Evolutionary conservation across 2,329 filamentous ascomycete species (phyloP), one percentile per base, ranked within the genome.

Genomic region (Ramichloridium luteum): DNA sequence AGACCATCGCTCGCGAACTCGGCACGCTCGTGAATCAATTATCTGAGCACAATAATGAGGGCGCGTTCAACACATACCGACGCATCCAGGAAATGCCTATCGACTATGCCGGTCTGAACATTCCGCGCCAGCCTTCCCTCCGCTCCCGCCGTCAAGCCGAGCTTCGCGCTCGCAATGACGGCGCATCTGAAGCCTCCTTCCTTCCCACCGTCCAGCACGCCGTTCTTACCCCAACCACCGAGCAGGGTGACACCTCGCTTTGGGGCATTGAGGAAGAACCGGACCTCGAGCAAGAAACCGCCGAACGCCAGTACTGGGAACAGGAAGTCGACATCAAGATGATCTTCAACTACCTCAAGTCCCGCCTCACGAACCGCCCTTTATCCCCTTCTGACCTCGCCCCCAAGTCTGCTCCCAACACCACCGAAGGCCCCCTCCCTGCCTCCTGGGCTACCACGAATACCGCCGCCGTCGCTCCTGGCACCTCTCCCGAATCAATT

Each of bases 251-350:
- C 48, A 70, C 69, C 12, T 73, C 71, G 12, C 61, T 74, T 13
- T 78, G 74, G 73, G 74, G 73, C 13, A 76, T 79, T 28, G 73
- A 78, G 49, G 75, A 79, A 44, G 68, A 72, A 28, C 61, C 67
- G 9, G 53, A 60, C 10, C 8, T 8, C 20, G 20, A n/a, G 8
- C 37, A 46, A 6, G 43, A 50, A 9, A 34, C 53, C 3, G 55
- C 39, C 45, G 71, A 75, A 36, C 63, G 63, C 13, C 81, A 90
- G 20, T 90, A 93, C 51, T 98, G 90, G 90, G 86, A 96, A 58
- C 77, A 79, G 38, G 82, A 93, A 32, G 69, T 96, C 4, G 86
- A 96, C 49, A 73, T 94, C 43, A 81, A 80, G 51, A 80, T 93
- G 54, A 81, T 96, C 18, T 96, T 96, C 62, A 75, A 77, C 29